Base-by-base conservation (phyloP, 1,139 yeast genomes). In the Diutina sp. region DNA sequence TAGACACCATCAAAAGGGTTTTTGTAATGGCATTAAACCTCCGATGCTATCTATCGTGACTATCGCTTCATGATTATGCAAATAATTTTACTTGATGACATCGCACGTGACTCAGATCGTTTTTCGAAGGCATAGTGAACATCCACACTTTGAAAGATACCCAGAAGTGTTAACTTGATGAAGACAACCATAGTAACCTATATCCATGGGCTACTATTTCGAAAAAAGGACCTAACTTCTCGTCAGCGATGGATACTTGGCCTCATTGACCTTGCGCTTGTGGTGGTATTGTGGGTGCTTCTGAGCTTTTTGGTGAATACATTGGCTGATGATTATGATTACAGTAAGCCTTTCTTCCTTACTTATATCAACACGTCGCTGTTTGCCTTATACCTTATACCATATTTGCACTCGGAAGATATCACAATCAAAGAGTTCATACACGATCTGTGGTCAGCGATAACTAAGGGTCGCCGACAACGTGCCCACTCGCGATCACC, bases 291-390 rank as follows among this genome's bases (percentile, higher is more conserved):
- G 46, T 91, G 98, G 98, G 97, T 90, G 35, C 73, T 85, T 55
- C 88, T 96, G 2, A 87, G 95, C 14, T 90, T 90, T 64, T 67
- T 90, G 52, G 85, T 90, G 35, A 88, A 85, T 67, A 84, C 83
- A 56, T 72, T 87, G 56, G 86, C 87, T 60, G 91, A 85, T 62
- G 77, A 81, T 55, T 81, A 79, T 59, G 73, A 77, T 38, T 93
- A 90, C 68, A 72, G 90, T 55, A 93, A 93, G 69, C 99, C 99
- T n/a, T 91, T 90, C 66, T 81, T 91, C 61, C 87, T 93, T 62
- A 93, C 99, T 1, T 93, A 91, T 72, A 69, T 91, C 61, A 93
- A 91, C 70, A 91, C 98, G 0, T 85, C 91, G 6, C 82, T 95
- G 29, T 93, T 93, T 67, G 75, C 83, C 12, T 74, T 93, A 57